Evolutionary conservation across 2,329 filamentous ascomycete genomes (phyloP), one percentile per base, ranked within the genome.

Genomic region (Trichoderma breve): DNA sequence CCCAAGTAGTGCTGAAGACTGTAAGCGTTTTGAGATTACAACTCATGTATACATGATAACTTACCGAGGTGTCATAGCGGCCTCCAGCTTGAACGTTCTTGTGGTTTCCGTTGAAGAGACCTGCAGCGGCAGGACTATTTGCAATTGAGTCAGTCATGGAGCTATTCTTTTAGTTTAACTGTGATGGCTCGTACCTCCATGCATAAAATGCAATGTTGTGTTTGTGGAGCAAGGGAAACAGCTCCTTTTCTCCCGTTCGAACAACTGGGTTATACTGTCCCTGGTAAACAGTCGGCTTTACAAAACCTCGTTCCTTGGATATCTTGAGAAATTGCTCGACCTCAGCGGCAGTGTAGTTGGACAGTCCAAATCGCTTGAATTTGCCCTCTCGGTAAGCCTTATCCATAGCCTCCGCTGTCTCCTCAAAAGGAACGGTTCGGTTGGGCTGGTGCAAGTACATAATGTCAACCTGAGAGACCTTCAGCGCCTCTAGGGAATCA

Each of bases 331-430:
- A 79, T 61, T 80, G 70, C 67, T 83, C 78, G 0, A 87, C 84
- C 71, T 87, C 83, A 2, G 79, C 79, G 1, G 81, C 81, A 0
- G 79, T 78, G 74, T 83, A 86, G 74, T 86, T 87, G 12, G 81
- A 84, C 4, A 87, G 71, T 0, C 85, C 86, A 71, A 85, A 85
- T 0, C 79, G 74, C 75, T 92, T 88, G 76, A 96, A 95, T 77
- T 94, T 94, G 66, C 92, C 92, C 57, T 71, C 60, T 11, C 62
- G 60, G 34, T 71, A 71, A 3, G 63, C 61, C 9, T 71, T 71
- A 28, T 71, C 70, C 26, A 71, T 67, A 2, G 70, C 70, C 47
- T 71, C 62, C 3, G 63, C 51, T 5, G 70, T 71, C 36, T 71
- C 70, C 21, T 71, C 61, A 39, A 71, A 71, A 11, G 70, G 70